These are phyloP conservation scores for Schwanniomyces polymorphus DNA, from an alignment of 805 yeast species.

Conservation along the genomic window DNA sequence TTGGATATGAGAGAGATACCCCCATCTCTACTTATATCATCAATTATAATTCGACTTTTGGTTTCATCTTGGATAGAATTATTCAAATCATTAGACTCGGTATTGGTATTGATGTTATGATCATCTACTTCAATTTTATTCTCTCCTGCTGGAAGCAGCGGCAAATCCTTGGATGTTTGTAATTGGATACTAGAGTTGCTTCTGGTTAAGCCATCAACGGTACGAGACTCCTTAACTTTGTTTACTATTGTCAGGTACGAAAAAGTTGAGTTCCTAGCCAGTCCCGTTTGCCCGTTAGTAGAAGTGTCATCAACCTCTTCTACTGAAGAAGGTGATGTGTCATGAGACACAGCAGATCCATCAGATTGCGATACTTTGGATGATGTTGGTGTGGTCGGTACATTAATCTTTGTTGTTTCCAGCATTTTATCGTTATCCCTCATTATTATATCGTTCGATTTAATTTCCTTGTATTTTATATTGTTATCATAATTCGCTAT, in stretches of 20 bases:
- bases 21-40: not conserved
- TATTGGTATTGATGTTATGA: not conserved
- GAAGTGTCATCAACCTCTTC: constrained; percentile 4
- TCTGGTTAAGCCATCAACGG: not conserved
- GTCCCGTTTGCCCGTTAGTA: not conserved
- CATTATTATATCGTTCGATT: not conserved
- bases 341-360: constrained; percentile 21
- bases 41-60: no score
- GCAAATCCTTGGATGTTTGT: not conserved
- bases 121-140: not conserved
- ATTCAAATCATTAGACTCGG: not conserved
- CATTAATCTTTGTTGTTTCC: constrained; percentile 1
- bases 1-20: not conserved
- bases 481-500: not conserved
- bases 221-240: not conserved
- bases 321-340: constrained; percentile 24
- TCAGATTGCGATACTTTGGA: constrained; percentile 24
- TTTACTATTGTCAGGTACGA: not conserved
- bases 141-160: not conserved
- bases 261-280: not conserved
- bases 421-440: not conserved
- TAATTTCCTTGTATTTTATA: not conserved
- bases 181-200: not conserved
- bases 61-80: not conserved
- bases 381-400: constrained; percentile 25